phyloP scores from a whole-genome alignment of 2,329 filamentous ascomycete genomes.

The Acarospora socialis region DNA sequence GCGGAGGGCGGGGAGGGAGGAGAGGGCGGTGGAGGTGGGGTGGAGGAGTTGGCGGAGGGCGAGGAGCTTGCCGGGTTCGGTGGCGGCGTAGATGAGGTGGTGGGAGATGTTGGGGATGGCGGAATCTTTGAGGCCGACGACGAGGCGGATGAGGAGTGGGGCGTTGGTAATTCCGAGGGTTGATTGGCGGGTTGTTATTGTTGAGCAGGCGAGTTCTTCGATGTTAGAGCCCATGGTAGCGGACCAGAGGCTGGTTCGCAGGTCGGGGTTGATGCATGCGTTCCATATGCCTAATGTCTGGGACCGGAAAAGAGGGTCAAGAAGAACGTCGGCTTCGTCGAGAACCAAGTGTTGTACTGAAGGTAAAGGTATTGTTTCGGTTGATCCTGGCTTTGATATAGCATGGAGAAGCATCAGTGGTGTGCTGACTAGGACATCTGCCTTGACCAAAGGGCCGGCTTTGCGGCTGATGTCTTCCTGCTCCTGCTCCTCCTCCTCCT shows the following conservation, averaged over 20 bases:
- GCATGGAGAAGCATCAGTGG: conserved; percentile 66
- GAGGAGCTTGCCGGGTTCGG: conserved; percentile 84
- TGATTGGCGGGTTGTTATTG: conserved; percentile 42
- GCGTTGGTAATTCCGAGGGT: conserved; percentile 22
- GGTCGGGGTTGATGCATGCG: conserved; percentile 53
- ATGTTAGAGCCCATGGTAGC: conserved; percentile 94
- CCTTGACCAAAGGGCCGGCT: conserved; percentile 53
- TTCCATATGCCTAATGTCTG: conserved; percentile 79
- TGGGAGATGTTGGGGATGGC: conserved; percentile 87
- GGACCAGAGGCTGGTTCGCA: conserved; percentile 78
- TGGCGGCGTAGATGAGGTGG: conserved; percentile 78
- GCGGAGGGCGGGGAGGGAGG: conserved; percentile 44
- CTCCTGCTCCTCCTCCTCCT: conserved; percentile 18
- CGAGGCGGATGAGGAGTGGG: conserved; percentile 58
- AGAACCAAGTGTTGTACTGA: conserved; percentile 62
- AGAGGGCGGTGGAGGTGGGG: conserved; percentile 48
- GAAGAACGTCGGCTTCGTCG: conserved; percentile 88
- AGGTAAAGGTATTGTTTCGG: conserved; percentile 40
- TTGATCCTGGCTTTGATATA: conserved; percentile 35
- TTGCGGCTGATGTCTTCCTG: too few species aligned
- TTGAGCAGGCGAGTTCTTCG: conserved; percentile 60
- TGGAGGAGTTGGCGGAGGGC: conserved; percentile 80
- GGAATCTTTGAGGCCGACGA: conserved; percentile 93
- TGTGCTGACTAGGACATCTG: conserved; percentile 69
- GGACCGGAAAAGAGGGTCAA: conserved; percentile 79